These are phyloP conservation scores for Lodderomyces margitis DNA, from an alignment of 1,139 yeast species.

Conservation along the genomic window DNA sequence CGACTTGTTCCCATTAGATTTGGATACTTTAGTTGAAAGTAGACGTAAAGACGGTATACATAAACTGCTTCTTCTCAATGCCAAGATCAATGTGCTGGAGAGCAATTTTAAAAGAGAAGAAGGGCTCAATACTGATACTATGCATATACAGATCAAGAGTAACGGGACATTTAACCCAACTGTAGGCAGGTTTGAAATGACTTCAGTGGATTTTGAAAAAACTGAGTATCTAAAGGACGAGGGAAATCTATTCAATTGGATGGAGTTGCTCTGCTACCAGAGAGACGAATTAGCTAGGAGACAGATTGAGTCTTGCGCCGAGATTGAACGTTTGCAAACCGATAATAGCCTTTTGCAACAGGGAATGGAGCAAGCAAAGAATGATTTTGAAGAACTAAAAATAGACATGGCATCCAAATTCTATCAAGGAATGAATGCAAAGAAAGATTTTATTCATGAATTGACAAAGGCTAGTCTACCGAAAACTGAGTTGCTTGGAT, in stretches of 20 bases:
- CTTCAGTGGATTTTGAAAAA: constrained; percentile 18
- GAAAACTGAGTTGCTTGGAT: constrained; percentile 9
- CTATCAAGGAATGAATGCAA: constrained; percentile 34
- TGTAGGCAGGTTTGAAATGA: constrained; percentile 22
- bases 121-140: constrained; percentile 9
- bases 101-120: constrained; percentile 11
- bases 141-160: constrained; percentile 25
- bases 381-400: constrained; percentile 27
- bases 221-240: constrained; percentile 13
- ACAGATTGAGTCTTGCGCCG: constrained; percentile 7
- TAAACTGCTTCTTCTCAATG: constrained; percentile 10
- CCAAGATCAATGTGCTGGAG: constrained; percentile 9
- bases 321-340: constrained; percentile 12
- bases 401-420: constrained; percentile 38
- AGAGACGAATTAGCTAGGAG: constrained; percentile 15
- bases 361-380: constrained; percentile 19
- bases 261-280: constrained; percentile 21
- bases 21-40: constrained; percentile 12
- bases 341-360: constrained; percentile 16
- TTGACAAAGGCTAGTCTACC: constrained; percentile 14
- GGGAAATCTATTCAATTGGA: constrained; percentile 28
- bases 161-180: constrained; percentile 24
- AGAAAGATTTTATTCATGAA: constrained; percentile 37
- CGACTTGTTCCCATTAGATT: constrained; percentile 16
- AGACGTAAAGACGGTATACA: constrained; percentile 9